Percentiles rank a stretch among this genome's conserved stretches.
These are phyloP conservation scores for Septoria linicola DNA, from an alignment of 2,329 filamentous ascomycete species.

Conservation along the genomic window DNA sequence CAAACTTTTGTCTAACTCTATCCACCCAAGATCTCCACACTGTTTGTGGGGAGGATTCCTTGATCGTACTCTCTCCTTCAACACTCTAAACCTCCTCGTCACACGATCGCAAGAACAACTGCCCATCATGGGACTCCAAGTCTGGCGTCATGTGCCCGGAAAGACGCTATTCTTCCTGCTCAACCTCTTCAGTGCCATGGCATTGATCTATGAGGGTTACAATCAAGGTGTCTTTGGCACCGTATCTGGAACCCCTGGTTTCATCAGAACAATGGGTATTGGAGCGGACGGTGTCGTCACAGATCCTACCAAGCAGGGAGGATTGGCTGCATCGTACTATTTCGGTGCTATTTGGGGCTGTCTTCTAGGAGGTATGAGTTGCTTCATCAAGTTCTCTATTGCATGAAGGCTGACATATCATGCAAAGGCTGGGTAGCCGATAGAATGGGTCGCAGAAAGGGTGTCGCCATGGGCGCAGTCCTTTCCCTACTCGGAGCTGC, in stretches of 20 bases:
- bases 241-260: slow-evolving; percentile 34
- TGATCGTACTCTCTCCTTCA: slow-evolving; percentile 1
- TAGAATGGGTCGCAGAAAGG: slow-evolving; percentile 33
- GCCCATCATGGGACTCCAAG: slow-evolving; percentile 29
- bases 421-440: slow-evolving; percentile 31
- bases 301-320: slow-evolving; percentile 51
- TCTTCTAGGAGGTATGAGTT: slow-evolving; percentile 8
- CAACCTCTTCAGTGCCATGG: slow-evolving; percentile 34
- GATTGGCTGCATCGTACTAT: slow-evolving; percentile 18
- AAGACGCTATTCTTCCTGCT: slow-evolving; percentile 31
- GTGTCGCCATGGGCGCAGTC: slow-evolving; percentile 29
- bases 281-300: slow-evolving; percentile 45
- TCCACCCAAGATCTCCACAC: slow-evolving; percentile 1
- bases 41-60: neutral
- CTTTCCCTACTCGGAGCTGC: slow-evolving; percentile 34
- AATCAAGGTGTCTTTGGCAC: slow-evolving; percentile 37
- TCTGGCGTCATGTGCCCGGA: slow-evolving; percentile 33
- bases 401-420: neutral
- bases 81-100: neutral
- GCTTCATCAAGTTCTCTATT: neutral
- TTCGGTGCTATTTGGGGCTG: slow-evolving; percentile 5
- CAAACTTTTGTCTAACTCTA: slow-evolving; percentile 5
- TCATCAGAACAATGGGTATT: slow-evolving; percentile 26
- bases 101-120: neutral
- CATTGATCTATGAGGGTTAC: slow-evolving; percentile 34